A percentile compares a stretch with the other conserved stretches of the same genome.
Conservation (phyloP, 2,329 filamentous ascomycete genomes). For the Aspergillus transmontanensis region DNA sequence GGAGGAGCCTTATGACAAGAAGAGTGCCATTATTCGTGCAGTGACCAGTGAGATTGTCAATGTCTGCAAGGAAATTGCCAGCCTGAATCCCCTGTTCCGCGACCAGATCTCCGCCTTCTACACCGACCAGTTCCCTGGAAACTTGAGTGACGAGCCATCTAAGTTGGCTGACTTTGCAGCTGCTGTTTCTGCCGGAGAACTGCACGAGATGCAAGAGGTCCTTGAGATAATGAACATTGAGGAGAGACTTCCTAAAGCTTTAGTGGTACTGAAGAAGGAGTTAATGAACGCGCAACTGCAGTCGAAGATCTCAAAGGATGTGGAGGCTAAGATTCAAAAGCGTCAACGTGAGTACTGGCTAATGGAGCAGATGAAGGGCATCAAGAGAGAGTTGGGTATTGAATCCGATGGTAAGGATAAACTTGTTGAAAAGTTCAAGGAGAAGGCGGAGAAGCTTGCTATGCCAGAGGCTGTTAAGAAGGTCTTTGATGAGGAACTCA, state of each 20-base stretch:
- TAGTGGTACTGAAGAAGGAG: conserved; percentile 95
- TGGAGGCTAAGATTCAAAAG: conserved; percentile 96
- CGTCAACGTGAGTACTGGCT: conserved; percentile 97
- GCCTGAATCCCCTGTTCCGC: conserved; percentile 89
- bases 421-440: conserved; percentile 94
- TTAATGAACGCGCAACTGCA: conserved; percentile 97
- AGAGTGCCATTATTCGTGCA: conserved; percentile 84
- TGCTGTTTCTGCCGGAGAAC: conserved; percentile 91
- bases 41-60: conserved; percentile 98
- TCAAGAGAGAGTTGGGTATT: conserved; percentile 89
- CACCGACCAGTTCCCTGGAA: conserved; percentile 91
- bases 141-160: conserved; percentile 90
- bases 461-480: conserved; percentile 98
- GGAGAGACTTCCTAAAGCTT: conserved; percentile 85
- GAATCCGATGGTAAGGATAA: conserved; percentile 99
- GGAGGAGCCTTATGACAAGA: conserved; percentile 88
- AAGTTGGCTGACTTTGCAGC: conserved; percentile 97
- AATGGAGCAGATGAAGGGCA: conserved; percentile 99
- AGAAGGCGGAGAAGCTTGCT: conserved; percentile 87
- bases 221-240: conserved; percentile 88
- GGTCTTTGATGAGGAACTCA: conserved; percentile 97
- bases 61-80: conserved; percentile 95
- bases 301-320: conserved; percentile 96
- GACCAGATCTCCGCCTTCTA: conserved; percentile 98
- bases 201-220: conserved; percentile 89